Base-by-base conservation (phyloP, 306 rosid genomes). In the Rosa chinensis region DNA sequence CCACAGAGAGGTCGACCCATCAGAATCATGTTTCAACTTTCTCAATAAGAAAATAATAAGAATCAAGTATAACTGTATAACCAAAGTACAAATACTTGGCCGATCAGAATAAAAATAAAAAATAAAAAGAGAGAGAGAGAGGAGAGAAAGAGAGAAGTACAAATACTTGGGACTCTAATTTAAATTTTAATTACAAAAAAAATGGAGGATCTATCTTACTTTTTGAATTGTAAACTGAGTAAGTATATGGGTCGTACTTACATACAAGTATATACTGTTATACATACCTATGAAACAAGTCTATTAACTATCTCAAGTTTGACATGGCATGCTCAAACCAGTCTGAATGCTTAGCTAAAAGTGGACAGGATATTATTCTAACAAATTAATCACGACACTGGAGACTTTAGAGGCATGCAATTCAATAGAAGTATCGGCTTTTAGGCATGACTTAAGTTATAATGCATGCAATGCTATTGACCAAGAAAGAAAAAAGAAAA, bases 321-420 rank as follows among this genome's bases (percentile, higher is more conserved):
- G 39, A 52, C 78, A 59, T 44, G 66, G 56, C 78, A 75, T 43
- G 35, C 42, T 35, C 6, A 37, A 49, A 28, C 12, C 50, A 37
- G 66, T 37, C 6, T 20, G 18, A 37, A 73, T n/a, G 40, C 25
- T 23, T 20, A 55, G 28, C 49, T 6, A 53, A 2, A n/a, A 55
- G 21, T 9, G 6, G 66, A n/a, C 37, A 5, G 12, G 52, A 48
- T 74, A 47, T 55, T 74, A 74, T 74, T 74, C 10, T 9, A n/a
- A 45, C 28, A 74, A 73, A 55, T 39, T 40, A 55, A 61, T 61
- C 42, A 66, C 45, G 70, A 66, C 32, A n/a, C 77, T 32, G 14
- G 58, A 75, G 66, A 73, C 35, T 21, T 25, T 40, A 73, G 47
- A 42, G 78, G 17, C 48, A 42, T 39, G 25, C 48, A 58, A 59